A percentile compares a stretch with the other conserved stretches of the same genome.
These are phyloP conservation scores for Populus tremula DNA, from an alignment of 345 rosid genomes.

Conservation along the genomic window DNA sequence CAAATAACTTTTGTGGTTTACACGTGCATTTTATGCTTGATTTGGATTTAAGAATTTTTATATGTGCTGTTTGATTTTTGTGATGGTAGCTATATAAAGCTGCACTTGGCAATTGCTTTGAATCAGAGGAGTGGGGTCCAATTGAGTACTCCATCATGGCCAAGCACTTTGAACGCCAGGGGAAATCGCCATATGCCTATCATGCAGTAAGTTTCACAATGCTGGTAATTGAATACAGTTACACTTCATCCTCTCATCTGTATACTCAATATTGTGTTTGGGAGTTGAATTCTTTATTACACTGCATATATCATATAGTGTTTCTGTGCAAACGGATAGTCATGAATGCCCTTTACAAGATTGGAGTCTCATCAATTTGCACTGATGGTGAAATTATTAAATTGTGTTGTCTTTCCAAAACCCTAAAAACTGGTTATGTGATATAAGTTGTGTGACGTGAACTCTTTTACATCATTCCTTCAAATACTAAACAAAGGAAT, in stretches of 20 bases:
- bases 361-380: neutral
- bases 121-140: slow-evolving; percentile 83
- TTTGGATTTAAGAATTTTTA: slow-evolving; percentile 1
- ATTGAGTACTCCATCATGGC: slow-evolving; percentile 75
- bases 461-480: neutral
- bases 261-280: neutral
- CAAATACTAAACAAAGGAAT: neutral
- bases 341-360: neutral
- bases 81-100: slow-evolving; percentile 68
- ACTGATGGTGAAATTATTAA: neutral
- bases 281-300: neutral
- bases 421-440: neutral
- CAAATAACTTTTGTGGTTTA: neutral
- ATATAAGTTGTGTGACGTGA: neutral
- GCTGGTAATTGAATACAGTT: neutral
- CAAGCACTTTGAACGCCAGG: slow-evolving; percentile 94
- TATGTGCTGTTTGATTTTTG: slow-evolving; percentile 13
- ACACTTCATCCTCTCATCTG: neutral
- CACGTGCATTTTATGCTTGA: neutral
- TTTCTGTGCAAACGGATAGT: neutral
- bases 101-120: slow-evolving; percentile 84
- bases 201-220: slow-evolving; percentile 57
- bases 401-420: neutral
- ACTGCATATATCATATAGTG: neutral
- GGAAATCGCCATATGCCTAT: slow-evolving; percentile 84